Evolutionary conservation across 2,329 filamentous ascomycete genomes (phyloP).

Genomic region (Alternaria angustiovoidea): DNA sequence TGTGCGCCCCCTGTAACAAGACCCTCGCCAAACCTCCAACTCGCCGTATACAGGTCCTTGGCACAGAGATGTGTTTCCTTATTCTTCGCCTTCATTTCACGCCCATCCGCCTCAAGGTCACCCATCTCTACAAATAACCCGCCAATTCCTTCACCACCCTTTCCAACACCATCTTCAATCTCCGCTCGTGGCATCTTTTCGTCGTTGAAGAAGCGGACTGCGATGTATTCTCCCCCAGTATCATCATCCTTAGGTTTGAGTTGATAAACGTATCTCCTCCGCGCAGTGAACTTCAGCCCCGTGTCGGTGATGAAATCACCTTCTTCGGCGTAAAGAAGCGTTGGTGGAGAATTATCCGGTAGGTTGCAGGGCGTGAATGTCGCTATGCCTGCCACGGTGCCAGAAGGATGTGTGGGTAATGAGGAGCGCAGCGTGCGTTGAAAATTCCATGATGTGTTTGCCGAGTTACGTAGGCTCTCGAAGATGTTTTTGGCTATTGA

Average conservation of each 20-base stretch:
- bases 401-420: slow-evolving; percentile 69
- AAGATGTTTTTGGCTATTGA: slow-evolving; percentile 21
- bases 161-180: slow-evolving; percentile 15
- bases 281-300: slow-evolving; percentile 65
- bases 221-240: slow-evolving; percentile 4
- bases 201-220: slow-evolving; percentile 29
- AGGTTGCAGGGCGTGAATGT: slow-evolving; percentile 66
- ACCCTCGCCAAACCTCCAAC: slow-evolving; percentile 69
- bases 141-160: slow-evolving; percentile 62
- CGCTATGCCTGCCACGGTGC: slow-evolving; percentile 71
- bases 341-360: slow-evolving; percentile 45
- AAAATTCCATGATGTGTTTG: slow-evolving; percentile 65
- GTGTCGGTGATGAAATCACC: slow-evolving; percentile 68
- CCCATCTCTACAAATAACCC: slow-evolving; percentile 81
- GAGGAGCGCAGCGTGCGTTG: slow-evolving; percentile 64
- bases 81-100: slow-evolving; percentile 53
- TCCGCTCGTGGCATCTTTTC: slow-evolving; percentile 7
- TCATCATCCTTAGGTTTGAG: slow-evolving; percentile 55
- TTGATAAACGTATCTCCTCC: slow-evolving; percentile 74
- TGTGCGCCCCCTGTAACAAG: slow-evolving; percentile 16
- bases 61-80: slow-evolving; percentile 74
- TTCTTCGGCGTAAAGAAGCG: slow-evolving; percentile 74
- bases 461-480: slow-evolving; percentile 13
- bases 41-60: slow-evolving; percentile 74
- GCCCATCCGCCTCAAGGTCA: slow-evolving; percentile 22